Evolutionary conservation across 1,139 yeast genomes (phyloP).

Genomic region (Suhomyces wounanorum): DNA sequence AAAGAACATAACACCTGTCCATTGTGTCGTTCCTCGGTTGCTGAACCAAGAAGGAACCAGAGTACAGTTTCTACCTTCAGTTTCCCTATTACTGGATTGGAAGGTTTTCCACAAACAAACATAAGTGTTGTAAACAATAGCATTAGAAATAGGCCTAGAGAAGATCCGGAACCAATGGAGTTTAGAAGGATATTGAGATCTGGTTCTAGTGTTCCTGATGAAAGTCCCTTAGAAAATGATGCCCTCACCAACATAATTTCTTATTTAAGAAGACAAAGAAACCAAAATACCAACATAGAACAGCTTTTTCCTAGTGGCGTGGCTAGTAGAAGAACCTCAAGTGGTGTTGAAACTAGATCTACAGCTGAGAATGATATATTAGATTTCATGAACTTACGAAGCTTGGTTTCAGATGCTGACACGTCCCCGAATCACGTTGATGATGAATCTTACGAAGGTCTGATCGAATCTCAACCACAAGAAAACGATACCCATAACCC

Average conservation of each 20-base stretch:
- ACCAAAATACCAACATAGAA: constrained; percentile 13
- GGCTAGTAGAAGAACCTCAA: constrained; percentile 50
- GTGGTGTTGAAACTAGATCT: constrained; percentile 47
- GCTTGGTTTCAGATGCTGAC: constrained; percentile 18
- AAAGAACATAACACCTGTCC: constrained; percentile 73
- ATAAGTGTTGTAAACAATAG: constrained; percentile 4
- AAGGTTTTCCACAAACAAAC: constrained; percentile 2
- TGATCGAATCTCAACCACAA: neutral
- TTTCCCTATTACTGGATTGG: constrained; percentile 10
- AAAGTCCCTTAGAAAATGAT: constrained; percentile 14
- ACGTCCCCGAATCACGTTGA: neutral
- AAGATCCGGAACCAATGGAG: neutral
- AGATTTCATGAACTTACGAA: constrained; percentile 31
- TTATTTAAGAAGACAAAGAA: constrained; percentile 20
- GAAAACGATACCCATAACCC: neutral
- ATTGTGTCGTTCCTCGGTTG: constrained; percentile 65
- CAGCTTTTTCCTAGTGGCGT: constrained; percentile 52
- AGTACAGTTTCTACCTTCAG: constrained; percentile 8
- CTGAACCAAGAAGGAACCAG: constrained; percentile 18
- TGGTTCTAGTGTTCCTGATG: constrained; percentile 14
- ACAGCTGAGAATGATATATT: constrained; percentile 21
- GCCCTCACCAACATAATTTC: constrained; percentile 30
- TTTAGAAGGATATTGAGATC: constrained; percentile 19
- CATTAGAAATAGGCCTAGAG: neutral
- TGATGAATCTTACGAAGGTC: neutral